Percentiles rank a stretch among this genome's conserved stretches.
Evolutionary conservation across 1,284 basidiomycete species (phyloP).

Genomic region (Ustilago trichophora): DNA sequence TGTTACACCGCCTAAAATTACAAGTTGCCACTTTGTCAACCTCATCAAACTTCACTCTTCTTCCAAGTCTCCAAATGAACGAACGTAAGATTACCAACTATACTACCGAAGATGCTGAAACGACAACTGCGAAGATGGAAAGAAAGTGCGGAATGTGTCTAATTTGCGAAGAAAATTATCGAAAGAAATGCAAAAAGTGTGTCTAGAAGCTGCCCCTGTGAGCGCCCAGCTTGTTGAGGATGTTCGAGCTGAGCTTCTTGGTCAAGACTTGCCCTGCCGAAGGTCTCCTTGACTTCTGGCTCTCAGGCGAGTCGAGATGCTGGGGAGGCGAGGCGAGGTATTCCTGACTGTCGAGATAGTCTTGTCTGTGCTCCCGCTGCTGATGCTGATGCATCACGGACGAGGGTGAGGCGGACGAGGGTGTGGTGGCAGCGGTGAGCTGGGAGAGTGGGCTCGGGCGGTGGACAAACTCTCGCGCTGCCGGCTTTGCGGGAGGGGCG

Average conservation of each 20-base stretch:
- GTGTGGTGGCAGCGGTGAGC: constrained; percentile 13
- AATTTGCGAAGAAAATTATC: no score
- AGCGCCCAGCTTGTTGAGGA: constrained; percentile 25
- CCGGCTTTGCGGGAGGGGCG: constrained; percentile 15
- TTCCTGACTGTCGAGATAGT: background rate
- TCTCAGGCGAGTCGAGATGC: background rate
- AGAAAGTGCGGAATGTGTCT: no score
- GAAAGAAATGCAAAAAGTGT: no score
- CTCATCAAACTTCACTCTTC: no score
- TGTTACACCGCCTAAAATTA: constrained; percentile 7
- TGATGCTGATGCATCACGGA: no score
- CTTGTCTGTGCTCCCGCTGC: no score
- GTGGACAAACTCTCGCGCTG: constrained; percentile 22
- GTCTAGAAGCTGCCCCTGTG: constrained; percentile 27
- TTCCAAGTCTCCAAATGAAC: no score
- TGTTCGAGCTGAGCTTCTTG: constrained; percentile 40
- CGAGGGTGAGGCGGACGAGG: background rate
- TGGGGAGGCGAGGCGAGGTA: background rate
- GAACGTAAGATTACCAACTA: no score
- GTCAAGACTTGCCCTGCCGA: constrained; percentile 25
- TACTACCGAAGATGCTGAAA: no score
- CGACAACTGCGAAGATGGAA: no score
- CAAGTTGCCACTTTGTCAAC: no score
- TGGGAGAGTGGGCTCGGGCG: constrained; percentile 41
- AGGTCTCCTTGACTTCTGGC: constrained; percentile 19